These are phyloP conservation scores for Zoysia japonica DNA, from an alignment of 176 grass and related monocot species.

Conservation along the genomic window DNA sequence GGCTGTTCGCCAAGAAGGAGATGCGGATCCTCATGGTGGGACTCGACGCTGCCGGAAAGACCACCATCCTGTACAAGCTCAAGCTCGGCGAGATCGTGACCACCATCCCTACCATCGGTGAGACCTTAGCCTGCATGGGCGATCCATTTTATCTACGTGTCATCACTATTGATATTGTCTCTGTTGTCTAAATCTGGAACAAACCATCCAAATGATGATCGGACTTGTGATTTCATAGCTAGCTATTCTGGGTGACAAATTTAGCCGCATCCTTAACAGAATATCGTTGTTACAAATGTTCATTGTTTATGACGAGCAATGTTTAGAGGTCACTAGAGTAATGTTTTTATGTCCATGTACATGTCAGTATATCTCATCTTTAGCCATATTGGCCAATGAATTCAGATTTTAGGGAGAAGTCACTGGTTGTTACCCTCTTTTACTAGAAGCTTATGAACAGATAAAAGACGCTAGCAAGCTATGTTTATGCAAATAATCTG, in stretches of 20 bases:
- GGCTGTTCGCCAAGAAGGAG: conserved; percentile 83
- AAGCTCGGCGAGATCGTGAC: conserved; percentile 86
- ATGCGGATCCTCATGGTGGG: conserved; percentile 82
- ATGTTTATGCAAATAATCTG: not conserved
- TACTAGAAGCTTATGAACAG: not conserved
- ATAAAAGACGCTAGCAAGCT: not conserved
- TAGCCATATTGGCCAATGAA: not conserved
- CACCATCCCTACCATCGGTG: conserved; percentile 74
- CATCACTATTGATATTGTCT: not conserved
- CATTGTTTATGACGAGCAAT: not conserved
- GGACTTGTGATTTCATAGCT: not conserved
- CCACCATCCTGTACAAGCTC: conserved; percentile 80
- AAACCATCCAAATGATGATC: not conserved
- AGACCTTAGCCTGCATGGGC: not conserved
- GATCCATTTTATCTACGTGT: not conserved
- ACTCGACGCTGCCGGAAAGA: conserved; percentile 76
- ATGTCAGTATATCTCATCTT: not conserved
- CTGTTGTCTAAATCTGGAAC: not conserved
- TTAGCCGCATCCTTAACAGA: not conserved
- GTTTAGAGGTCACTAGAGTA: not conserved
- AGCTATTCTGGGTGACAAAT: not conserved
- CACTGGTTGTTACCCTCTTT: not conserved
- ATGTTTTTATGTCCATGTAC: not conserved
- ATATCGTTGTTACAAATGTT: not conserved
- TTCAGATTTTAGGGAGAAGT: not conserved